Percentiles rank a stretch among this genome's conserved stretches.
phyloP scores from a whole-genome alignment of 345 rosid species.

The Lepidium aucheri region DNA sequence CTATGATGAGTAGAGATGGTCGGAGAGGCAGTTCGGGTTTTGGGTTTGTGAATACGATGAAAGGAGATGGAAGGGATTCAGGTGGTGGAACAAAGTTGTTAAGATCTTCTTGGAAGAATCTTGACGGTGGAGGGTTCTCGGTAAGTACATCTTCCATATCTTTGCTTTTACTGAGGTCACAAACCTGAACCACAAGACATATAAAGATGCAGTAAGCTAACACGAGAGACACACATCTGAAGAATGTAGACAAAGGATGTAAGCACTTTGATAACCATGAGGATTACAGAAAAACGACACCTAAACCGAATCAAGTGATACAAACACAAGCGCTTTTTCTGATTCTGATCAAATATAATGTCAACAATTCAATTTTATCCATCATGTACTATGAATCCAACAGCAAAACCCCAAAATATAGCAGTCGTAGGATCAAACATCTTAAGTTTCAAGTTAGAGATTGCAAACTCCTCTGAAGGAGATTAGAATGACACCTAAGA shows the following conservation, averaged over 20 bases:
- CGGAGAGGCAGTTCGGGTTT: conserved; percentile 46
- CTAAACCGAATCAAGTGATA: neutral
- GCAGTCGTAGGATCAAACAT: neutral
- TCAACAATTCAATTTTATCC: neutral
- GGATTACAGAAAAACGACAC: neutral
- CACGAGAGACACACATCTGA: neutral
- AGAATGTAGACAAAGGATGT: neutral
- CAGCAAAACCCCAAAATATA: neutral
- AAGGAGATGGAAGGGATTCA: conserved; percentile 58
- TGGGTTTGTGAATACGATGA: conserved; percentile 52
- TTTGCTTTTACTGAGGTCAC: neutral
- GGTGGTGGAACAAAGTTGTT: conserved; percentile 58
- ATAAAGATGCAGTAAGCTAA: neutral
- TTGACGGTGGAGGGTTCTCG: conserved; percentile 89
- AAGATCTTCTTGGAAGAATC: conserved; percentile 92
- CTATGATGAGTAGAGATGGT: conserved; percentile 63
- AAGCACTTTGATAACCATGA: neutral
- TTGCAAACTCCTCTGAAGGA: neutral
- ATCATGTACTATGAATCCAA: neutral
- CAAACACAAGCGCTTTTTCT: neutral
- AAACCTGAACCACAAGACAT: neutral
- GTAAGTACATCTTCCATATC: conserved; percentile 87
- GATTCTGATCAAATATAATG: neutral
- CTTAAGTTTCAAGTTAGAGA: neutral
- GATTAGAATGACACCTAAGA: neutral